Evolutionary conservation across 495 filamentous ascomycete species (phyloP).

Genomic region (Aspergillus leporis): DNA sequence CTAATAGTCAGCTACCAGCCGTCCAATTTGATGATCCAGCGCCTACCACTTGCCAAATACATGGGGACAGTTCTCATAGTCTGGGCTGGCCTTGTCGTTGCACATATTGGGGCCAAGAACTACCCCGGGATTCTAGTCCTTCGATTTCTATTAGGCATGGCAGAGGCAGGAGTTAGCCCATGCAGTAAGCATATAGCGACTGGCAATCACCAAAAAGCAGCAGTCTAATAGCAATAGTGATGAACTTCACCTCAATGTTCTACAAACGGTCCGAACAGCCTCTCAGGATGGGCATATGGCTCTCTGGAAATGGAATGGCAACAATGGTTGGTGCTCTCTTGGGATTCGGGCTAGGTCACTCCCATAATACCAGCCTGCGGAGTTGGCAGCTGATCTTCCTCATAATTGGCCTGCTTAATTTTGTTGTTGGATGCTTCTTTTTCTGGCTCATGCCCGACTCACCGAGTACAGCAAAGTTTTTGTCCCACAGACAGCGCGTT

Average conservation of each 20-base stretch:
- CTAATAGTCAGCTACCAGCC: slow-evolving; percentile 21
- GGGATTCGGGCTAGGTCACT: slow-evolving; percentile 54
- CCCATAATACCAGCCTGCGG: slow-evolving; percentile 38
- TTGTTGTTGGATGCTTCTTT: slow-evolving; percentile 43
- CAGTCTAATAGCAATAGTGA: slow-evolving; percentile 26
- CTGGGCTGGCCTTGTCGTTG: slow-evolving; percentile 57
- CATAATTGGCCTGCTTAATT: slow-evolving; percentile 51
- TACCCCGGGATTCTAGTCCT: slow-evolving; percentile 58
- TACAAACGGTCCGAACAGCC: slow-evolving; percentile 68
- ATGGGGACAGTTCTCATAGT: slow-evolving; percentile 59
- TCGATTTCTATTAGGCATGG: slow-evolving; percentile 64
- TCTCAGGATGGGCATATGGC: slow-evolving; percentile 62
- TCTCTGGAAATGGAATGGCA: slow-evolving; percentile 60
- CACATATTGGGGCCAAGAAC: slow-evolving; percentile 56
- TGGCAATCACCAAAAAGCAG: not conserved
- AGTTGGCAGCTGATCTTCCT: slow-evolving; percentile 61
- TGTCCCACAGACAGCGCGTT: slow-evolving; percentile 44
- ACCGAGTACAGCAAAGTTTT: slow-evolving; percentile 40
- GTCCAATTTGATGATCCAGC: slow-evolving; percentile 54
- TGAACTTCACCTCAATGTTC: slow-evolving; percentile 66
- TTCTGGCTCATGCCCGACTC: slow-evolving; percentile 44
- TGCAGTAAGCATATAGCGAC: slow-evolving; percentile 27
- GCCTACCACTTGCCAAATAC: slow-evolving; percentile 58
- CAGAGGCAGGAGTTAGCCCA: slow-evolving; percentile 61
- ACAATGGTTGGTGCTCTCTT: slow-evolving; percentile 54